phyloP scores from a whole-genome alignment of 352 stramenopile species.

The Phytophthora uliginosa region DNA sequence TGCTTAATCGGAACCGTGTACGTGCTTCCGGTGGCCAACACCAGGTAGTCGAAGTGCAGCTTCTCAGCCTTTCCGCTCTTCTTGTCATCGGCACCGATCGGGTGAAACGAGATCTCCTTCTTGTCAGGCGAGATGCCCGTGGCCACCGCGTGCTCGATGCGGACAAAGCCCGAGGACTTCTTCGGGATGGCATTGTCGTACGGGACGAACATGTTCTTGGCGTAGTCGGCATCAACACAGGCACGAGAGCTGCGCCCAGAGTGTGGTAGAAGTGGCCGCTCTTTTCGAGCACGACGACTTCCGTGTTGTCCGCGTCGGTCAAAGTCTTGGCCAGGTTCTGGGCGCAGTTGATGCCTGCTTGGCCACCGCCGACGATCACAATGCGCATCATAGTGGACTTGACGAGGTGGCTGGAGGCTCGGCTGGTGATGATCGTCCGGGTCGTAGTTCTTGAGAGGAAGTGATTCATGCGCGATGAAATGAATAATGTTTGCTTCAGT shows the following conservation, averaged over 20 bases:
- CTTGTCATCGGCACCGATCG: constrained; percentile 38
- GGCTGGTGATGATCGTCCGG: constrained; percentile 13
- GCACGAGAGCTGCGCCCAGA: constrained; percentile 55
- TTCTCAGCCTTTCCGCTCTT: constrained; percentile 33
- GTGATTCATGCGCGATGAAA: constrained; percentile 24
- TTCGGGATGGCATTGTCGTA: constrained; percentile 62
- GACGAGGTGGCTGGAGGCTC: constrained; percentile 9
- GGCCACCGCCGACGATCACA: constrained; percentile 64
- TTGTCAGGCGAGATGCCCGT: constrained; percentile 36
- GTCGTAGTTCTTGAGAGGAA: constrained; percentile 21
- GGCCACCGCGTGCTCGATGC: constrained; percentile 46
- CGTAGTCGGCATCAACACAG: constrained; percentile 53
- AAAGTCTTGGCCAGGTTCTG: constrained; percentile 53
- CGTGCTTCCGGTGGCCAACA: constrained; percentile 65
- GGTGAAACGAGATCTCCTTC: constrained; percentile 47
- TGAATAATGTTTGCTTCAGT: constrained; percentile 15
- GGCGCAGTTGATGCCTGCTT: constrained; percentile 49
- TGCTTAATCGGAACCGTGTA: constrained; percentile 69
- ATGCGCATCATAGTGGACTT: constrained; percentile 45
- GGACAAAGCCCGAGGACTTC: constrained; percentile 33
- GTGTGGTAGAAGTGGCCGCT: constrained; percentile 54
- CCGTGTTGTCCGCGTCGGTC: constrained; percentile 41
- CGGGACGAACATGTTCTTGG: constrained; percentile 65
- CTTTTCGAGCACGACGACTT: constrained; percentile 71
- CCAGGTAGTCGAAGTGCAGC: constrained; percentile 63